Percentiles rank a stretch among this genome's conserved stretches.
These are phyloP conservation scores for Myrmaecium sp. DNA, from an alignment of 2,329 filamentous ascomycete species.

Conservation along the genomic window DNA sequence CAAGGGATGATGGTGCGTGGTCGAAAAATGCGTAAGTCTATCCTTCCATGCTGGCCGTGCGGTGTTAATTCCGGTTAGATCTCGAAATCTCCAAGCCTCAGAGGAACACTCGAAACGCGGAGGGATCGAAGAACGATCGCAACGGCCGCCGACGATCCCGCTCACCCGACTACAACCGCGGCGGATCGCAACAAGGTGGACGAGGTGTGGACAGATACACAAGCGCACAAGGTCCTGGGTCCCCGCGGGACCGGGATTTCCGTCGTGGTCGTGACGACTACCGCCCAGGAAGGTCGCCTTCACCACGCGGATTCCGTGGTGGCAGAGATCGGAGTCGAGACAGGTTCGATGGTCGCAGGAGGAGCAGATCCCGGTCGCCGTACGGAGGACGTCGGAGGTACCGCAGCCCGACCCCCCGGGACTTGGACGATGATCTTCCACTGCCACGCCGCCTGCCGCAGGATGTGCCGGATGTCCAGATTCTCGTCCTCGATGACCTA, in stretches of 20 bases:
- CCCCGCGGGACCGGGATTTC: conserved; percentile 28
- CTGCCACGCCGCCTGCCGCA: conserved; percentile 56
- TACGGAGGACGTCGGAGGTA: conserved; percentile 44
- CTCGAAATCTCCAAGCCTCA: conserved; percentile 82
- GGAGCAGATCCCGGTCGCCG: conserved; percentile 54
- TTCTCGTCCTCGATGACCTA: conserved; percentile 65
- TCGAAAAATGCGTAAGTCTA: conserved; percentile 73
- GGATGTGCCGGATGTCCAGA: conserved; percentile 77
- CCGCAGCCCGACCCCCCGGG: conserved; percentile 53
- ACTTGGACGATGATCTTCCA: conserved; percentile 46
- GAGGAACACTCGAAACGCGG: conserved; percentile 52
- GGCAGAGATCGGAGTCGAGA: conserved; percentile 24
- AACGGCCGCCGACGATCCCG: conserved; percentile 36
- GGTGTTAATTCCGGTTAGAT: conserved; percentile 36
- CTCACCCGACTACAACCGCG: conserved; percentile 43
- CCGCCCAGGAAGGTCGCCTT: conserved; percentile 27
- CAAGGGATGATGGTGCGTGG: conserved; percentile 71
- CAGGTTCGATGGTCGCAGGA: conserved; percentile 31
- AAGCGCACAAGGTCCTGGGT: conserved; percentile 16
- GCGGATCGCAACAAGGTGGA: conserved; percentile 31
- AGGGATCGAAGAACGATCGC: conserved; percentile 17
- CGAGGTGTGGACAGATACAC: conserved; percentile 26
- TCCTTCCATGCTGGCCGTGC: conserved; percentile 8
- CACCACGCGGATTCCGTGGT: conserved; percentile 22
- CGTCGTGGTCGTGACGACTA: conserved; percentile 51